Evolutionary conservation across 2,329 filamentous ascomycete species (phyloP), one percentile per base, ranked within the genome.

Genomic region (Diaporthe sp.): DNA sequence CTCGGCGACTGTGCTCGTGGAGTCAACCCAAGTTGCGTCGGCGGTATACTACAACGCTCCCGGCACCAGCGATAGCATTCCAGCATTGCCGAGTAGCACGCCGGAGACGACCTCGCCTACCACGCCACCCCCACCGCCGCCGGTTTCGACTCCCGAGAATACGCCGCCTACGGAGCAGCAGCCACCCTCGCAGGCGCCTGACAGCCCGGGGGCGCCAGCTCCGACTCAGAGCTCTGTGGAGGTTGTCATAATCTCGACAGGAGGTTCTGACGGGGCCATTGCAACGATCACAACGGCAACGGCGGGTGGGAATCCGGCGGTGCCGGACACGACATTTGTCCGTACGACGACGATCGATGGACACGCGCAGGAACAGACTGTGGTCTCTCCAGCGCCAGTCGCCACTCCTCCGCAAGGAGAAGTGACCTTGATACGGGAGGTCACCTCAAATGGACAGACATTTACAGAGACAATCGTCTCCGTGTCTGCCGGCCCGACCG

Each of bases 291-390:
- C 22, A 19, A 42, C 22, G 7, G 58, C 22, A 19, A 6, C n/a
- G 19, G 55, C 55, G 1, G 31, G 31, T 37, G 59, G 59, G 39
- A 25, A 49, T 10, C 19, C 10, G 44, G 44, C 22, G 19, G 65
- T 12, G 6, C 22, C 62, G 22, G 65, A 28, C 34, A 68, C 46
- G 2, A 68, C 65, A 6, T 68, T 68, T 28, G 65, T 68, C 46
- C 46, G 46, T 17, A 68, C 65, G 22, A 68, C 46, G 1, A 53
- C 46, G 1, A 37, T 68, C 22, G 19, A 53, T 5, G 65, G 65
- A 7, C 65, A 68, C 39, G 65, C 44, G 6, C 44, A 68, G 46
- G 65, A 68, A 42, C 65, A 68, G 13, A 68, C 62, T 25, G 62
- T 68, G 7, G 22, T 51, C 22, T 53, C 62, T 0, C 62, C 62